Base-by-base conservation (phyloP, 176 grass and related monocot genomes). In the Alopecurus myosuroides region DNA sequence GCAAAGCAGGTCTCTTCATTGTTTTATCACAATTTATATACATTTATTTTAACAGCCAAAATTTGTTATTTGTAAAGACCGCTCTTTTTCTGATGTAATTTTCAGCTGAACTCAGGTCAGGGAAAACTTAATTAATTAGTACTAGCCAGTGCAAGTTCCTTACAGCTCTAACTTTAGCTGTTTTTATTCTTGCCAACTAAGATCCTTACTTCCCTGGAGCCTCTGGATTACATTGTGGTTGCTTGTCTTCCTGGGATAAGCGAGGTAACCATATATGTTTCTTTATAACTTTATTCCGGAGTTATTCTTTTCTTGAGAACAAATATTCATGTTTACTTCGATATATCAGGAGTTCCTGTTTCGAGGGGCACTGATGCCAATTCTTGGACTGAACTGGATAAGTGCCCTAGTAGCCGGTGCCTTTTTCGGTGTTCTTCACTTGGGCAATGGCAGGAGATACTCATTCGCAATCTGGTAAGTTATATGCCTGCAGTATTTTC, bases 211-310 rank as follows among this genome's bases (percentile, higher is more conserved):
- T 88, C 88, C 1, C 80, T 98, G 3, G 77, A 94, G 40, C 89
- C 89, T 86, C 77, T 90, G 53, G 95, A 98, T 79, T 91, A 88
- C 74, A 67, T 91, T 53, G 22, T 93, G 5, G 85, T 98, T 85
- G 74, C 95, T 80, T 91, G 94, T 88, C 93, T 98, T 19, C 90
- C 95, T 90, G 95, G 92, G 58, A 95, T 98, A 75, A 98, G 92
- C 50, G 95, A 98, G 82, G 95, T 95, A 84, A 87, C 29, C 10
- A 61, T 50, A 36, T 35, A 48, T 42, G 40, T 81, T 71, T 22
- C 35, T 57, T 33, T 0, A 40, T 63, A 30, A 39, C 17, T 31
- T 84, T 12, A 8, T 68, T 88, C 37, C 69, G 70, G 17, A 66
- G 69, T 57, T 58, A n/a, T 39, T 20, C 3, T 55, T 71, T 81